Base-by-base conservation (phyloP, 306 rosid species). In the Adenanthera pavonina region DNA sequence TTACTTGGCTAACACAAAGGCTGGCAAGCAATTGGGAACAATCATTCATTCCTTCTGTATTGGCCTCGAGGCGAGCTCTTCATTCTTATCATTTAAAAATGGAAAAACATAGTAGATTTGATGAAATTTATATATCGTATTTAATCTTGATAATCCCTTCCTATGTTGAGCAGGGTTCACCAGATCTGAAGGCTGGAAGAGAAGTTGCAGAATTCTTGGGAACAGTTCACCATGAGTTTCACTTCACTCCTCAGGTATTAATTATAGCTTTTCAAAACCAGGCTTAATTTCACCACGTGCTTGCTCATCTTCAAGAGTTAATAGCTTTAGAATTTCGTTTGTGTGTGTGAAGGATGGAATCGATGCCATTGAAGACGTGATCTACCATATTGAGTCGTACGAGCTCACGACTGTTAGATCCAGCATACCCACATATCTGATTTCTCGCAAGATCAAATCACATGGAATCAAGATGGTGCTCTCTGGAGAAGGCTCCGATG, bases 401-500 rank as follows among this genome's bases (percentile, higher is more conserved):
- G 98, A 95, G 79, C 97, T 95, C 12, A 92, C 98, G 1, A 91
- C 98, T n/a, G 88, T 95, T 76, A 92, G 98, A 79, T 94, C 7
- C 34, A 92, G 92, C 92, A 97, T 92, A 90, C 78, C 94, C 92
- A 95, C 94, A 94, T 93, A 92, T 81, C 94, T 95, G 0, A 91
- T 95, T 97, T 86, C 97, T 7, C 81, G 97, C 48, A 95, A 95
- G 88, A 95, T 95, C 17, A 91, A 92, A 82, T 91, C 98, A 4
- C 83, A 91, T 4, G 97, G 98, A 57, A 97, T 95, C 46, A 92
- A 95, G 85, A 88, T 89, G 98, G 97, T 95, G 36, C 87, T 95
- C 49, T 92, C 98, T 38, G 98, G 98, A 48, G 98, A 95, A 88
- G 96, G 98, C 6, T 89, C 98, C 12, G 97, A 95, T 83, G 98